Conservation (phyloP, 2,329 filamentous ascomycete genomes). For the Nothopassalora personata region DNA sequence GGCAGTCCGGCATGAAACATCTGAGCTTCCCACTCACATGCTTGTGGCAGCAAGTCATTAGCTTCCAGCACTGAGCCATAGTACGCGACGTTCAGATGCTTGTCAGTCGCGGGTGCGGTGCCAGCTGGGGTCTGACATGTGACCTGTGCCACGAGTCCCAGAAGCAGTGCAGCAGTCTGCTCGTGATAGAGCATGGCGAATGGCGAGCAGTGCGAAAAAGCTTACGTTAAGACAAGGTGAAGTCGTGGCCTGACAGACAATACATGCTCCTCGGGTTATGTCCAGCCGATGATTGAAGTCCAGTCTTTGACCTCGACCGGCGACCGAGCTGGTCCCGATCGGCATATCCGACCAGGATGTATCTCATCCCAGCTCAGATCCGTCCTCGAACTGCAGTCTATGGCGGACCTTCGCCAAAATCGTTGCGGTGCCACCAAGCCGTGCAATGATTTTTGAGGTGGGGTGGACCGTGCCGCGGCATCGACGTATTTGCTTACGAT, state of each 20-base stretch:
- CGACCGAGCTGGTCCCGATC: background rate
- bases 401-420: too few relatives aligned
- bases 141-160: background rate
- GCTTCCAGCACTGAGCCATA: background rate
- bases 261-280: background rate
- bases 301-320: background rate
- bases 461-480: too few relatives aligned
- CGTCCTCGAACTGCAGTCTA: background rate
- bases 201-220: background rate
- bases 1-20: background rate
- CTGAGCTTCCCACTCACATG: background rate
- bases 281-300: background rate
- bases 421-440: too few relatives aligned
- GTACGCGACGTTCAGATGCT: constrained; percentile 1
- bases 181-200: background rate
- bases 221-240: background rate
- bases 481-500: too few relatives aligned
- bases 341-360: background rate
- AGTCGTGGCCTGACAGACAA: background rate
- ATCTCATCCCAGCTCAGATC: background rate
- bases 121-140: constrained; percentile 7
- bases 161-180: background rate
- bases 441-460: too few relatives aligned
- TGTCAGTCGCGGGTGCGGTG: background rate
- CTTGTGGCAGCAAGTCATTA: constrained; percentile 4